phyloP scores from a whole-genome alignment of 305 asterid genomes.

The Solanum aculeatissimum region DNA sequence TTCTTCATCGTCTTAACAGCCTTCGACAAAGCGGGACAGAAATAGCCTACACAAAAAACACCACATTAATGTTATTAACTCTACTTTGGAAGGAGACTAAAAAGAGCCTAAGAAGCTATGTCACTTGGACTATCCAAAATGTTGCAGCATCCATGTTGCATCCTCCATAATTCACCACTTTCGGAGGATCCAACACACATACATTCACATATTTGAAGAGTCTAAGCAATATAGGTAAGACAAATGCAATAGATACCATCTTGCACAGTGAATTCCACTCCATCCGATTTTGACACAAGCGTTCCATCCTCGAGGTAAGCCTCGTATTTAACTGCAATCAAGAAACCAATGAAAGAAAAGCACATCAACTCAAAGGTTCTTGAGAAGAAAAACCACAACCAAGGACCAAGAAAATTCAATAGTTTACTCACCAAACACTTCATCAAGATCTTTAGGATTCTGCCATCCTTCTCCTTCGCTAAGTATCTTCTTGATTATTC shows the following conservation, averaged over 20 bases:
- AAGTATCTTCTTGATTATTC: conserved; percentile 15
- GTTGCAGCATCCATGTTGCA: background rate
- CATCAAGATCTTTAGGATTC: conserved; percentile 16
- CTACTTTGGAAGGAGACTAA: background rate
- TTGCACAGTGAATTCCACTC: conserved; percentile 11
- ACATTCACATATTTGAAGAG: background rate
- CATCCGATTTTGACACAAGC: conserved; percentile 6
- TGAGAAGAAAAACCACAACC: background rate
- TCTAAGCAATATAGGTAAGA: background rate
- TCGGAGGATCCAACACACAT: background rate
- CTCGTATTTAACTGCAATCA: conserved; percentile 8
- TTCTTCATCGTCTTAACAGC: conserved; percentile 19
- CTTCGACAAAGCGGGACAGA: conserved; percentile 14
- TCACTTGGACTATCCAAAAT: background rate
- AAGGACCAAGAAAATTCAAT: background rate
- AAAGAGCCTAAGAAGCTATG: background rate
- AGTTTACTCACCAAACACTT: conserved; percentile 4
- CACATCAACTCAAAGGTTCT: background rate
- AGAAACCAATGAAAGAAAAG: background rate
- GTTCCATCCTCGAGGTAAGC: conserved; percentile 14
- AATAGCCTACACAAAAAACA: conserved; percentile 4
- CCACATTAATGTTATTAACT: background rate
- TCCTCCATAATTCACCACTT: too few relatives aligned
- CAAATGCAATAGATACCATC: conserved; percentile 1
- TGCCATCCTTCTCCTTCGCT: conserved; percentile 16